These are phyloP conservation scores for Barbarea vulgaris DNA, from an alignment of 345 rosid species.

Conservation along the genomic window DNA sequence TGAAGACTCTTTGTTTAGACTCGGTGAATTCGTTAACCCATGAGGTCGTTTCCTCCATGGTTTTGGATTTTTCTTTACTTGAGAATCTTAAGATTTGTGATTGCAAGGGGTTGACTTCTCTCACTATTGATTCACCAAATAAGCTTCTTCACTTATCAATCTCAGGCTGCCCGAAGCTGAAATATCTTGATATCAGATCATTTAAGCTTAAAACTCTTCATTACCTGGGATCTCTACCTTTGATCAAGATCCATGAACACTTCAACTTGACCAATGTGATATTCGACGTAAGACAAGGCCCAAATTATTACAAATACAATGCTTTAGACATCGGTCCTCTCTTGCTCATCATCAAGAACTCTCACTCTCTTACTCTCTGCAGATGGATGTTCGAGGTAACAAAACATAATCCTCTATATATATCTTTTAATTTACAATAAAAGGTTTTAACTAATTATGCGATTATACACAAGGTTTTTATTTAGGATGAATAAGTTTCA, in stretches of 20 bases:
- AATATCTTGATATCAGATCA: constrained; percentile 45
- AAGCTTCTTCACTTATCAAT: constrained; percentile 55
- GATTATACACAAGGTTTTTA: neutral
- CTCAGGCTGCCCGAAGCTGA: constrained; percentile 46
- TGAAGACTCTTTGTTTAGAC: constrained; percentile 54
- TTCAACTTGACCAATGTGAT: constrained; percentile 55
- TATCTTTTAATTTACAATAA: neutral
- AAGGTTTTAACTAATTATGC: neutral
- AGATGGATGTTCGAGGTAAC: constrained; percentile 67
- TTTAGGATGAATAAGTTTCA: no score
- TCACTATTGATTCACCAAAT: constrained; percentile 49
- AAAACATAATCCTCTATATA: neutral
- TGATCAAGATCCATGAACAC: constrained; percentile 51
- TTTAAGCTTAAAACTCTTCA: constrained; percentile 48
- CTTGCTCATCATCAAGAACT: constrained; percentile 57
- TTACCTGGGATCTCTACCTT: constrained; percentile 50
- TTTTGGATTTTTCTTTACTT: constrained; percentile 46
- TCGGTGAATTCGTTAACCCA: constrained; percentile 49
- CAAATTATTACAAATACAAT: constrained; percentile 7
- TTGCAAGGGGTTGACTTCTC: constrained; percentile 47
- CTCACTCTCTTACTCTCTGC: constrained; percentile 53
- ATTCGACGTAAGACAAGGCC: constrained; percentile 58
- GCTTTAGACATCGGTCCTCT: constrained; percentile 43
- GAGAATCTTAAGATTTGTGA: constrained; percentile 54
- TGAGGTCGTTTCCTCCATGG: constrained; percentile 53